A percentile compares a stretch with the other conserved stretches of the same genome.
Evolutionary conservation across 2,329 filamentous ascomycete genomes (phyloP).

Genomic region (Dryadomyces sulphureus): DNA sequence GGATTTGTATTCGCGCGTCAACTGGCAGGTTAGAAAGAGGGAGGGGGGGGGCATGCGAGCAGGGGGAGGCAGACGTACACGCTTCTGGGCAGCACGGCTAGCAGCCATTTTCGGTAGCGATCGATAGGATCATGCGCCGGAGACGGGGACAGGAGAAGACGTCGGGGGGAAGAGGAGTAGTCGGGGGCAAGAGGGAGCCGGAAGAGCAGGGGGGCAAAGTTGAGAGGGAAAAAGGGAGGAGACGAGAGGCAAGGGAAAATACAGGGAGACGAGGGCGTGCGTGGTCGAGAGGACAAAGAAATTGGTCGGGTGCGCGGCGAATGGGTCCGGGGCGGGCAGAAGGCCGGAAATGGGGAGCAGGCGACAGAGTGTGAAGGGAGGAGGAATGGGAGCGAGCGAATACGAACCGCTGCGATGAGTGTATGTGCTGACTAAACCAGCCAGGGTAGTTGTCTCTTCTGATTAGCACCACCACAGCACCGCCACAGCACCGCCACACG

Average conservation of each 20-base stretch:
- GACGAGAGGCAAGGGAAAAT: neutral
- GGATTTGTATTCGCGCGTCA: slow-evolving; percentile 48
- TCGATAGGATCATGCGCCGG: neutral
- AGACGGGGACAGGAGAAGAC: neutral
- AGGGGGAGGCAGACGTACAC: slow-evolving; percentile 29
- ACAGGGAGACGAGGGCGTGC: neutral
- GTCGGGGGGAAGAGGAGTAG: neutral
- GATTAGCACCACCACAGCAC: neutral
- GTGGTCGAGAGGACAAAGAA: neutral
- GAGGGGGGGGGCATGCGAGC: neutral
- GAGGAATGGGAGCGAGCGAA: neutral
- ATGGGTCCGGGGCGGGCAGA: neutral
- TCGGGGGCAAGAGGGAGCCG: neutral
- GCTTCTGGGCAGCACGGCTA: slow-evolving; percentile 57
- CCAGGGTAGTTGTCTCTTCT: too few species aligned
- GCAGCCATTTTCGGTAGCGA: slow-evolving; percentile 21
- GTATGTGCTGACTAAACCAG: too few species aligned
- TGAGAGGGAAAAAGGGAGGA: neutral
- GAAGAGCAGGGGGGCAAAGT: neutral
- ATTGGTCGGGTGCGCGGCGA: neutral
- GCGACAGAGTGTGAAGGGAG: neutral
- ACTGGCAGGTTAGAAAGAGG: slow-evolving; percentile 19
- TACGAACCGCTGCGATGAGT: too few species aligned
- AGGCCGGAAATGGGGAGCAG: neutral
- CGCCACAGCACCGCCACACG: neutral